Percentiles rank a stretch among this genome's conserved stretches.
phyloP scores from a whole-genome alignment of 2,329 filamentous ascomycete species.

The Paecilomyces fulvus region DNA sequence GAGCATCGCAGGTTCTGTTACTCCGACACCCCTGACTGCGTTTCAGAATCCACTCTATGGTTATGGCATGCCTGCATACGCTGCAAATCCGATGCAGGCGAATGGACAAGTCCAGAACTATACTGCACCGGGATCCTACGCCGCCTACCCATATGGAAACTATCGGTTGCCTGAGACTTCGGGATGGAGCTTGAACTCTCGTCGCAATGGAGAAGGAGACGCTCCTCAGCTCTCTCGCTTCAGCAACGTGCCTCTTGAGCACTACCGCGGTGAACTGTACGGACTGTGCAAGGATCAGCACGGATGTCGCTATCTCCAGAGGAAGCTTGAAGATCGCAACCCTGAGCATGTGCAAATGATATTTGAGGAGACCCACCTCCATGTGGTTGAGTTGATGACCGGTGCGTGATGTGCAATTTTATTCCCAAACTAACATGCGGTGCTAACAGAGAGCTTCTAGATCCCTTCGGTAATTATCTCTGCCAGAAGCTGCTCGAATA shows the following conservation, averaged over 20 bases:
- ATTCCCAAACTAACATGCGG: not conserved
- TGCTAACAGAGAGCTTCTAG: conserved; percentile 33
- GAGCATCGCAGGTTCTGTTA: conserved; percentile 14
- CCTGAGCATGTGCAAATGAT: conserved; percentile 82
- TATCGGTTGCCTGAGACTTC: conserved; percentile 63
- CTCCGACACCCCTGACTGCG: conserved; percentile 26
- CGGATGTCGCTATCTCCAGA: conserved; percentile 91
- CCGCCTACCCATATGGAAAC: conserved; percentile 42
- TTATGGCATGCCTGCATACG: conserved; percentile 47
- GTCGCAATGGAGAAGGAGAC: conserved; percentile 42
- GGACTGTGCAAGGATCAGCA: conserved; percentile 95
- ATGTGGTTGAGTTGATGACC: conserved; percentile 96
- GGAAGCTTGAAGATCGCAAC: conserved; percentile 87
- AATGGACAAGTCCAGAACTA: conserved; percentile 37
- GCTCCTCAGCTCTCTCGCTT: conserved; percentile 64
- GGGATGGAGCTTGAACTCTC: conserved; percentile 66
- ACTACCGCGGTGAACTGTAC: conserved; percentile 76
- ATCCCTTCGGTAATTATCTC: conserved; percentile 98
- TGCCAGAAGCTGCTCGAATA: conserved; percentile 97
- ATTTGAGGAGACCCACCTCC: conserved; percentile 84
- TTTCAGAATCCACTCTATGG: conserved; percentile 38
- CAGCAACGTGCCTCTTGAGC: conserved; percentile 72
- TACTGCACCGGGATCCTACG: conserved; percentile 49
- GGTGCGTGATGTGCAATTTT: conserved; percentile 30
- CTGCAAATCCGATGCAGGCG: conserved; percentile 39